phyloP scores from a whole-genome alignment of 2,329 filamentous ascomycete species.

The Rhynchosporium secalis region DNA sequence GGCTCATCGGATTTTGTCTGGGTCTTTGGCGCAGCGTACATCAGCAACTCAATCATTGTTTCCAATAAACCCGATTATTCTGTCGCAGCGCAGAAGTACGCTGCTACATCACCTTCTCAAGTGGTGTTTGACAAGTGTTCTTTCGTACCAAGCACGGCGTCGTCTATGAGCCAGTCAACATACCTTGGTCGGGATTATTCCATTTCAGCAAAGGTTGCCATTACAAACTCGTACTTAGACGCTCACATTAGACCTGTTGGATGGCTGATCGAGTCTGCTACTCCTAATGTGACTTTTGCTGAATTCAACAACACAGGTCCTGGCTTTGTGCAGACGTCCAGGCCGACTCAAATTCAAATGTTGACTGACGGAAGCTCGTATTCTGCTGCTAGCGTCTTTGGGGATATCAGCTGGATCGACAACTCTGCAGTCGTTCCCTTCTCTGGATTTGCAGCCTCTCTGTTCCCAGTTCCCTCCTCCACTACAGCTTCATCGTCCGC shows the following conservation, averaged over 20 bases:
- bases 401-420: conserved; percentile 41
- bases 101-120: conserved; percentile 28
- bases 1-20: conserved; percentile 16
- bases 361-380: conserved; percentile 27
- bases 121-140: conserved; percentile 56
- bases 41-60: conserved; percentile 17
- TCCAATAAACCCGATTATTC: conserved; percentile 13
- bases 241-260: conserved; percentile 51
- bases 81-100: conserved; percentile 12
- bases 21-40: conserved; percentile 13
- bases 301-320: conserved; percentile 42
- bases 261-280: conserved; percentile 42
- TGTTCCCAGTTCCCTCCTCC: conserved; percentile 27
- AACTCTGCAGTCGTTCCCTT: conserved; percentile 37
- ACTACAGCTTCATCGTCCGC: conserved; percentile 16
- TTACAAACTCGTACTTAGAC: conserved; percentile 49
- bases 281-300: conserved; percentile 37
- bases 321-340: conserved; percentile 33
- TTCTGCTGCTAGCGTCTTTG: conserved; percentile 33
- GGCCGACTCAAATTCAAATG: conserved; percentile 32
- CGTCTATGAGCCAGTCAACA: conserved; percentile 43
- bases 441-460: conserved; percentile 36
- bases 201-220: conserved; percentile 48
- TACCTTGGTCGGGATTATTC: conserved; percentile 54
- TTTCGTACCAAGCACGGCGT: conserved; percentile 43